A percentile compares a stretch with the other conserved stretches of the same genome.
phyloP scores from a whole-genome alignment of 345 rosid species.

The Arabidopsis thaliana region DNA sequence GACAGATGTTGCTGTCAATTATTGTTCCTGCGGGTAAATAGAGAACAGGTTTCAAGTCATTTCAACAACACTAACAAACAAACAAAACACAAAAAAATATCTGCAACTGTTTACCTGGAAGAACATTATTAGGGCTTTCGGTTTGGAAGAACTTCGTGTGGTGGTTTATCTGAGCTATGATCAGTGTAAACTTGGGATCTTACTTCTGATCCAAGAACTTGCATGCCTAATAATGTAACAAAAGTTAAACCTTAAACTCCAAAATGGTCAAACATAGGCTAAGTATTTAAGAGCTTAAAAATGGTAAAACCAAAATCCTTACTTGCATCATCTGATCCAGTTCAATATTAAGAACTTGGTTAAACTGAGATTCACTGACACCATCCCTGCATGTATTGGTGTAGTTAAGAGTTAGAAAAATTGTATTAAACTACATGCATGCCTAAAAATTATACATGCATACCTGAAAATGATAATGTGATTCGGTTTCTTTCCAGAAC shows the following conservation, averaged over 20 bases:
- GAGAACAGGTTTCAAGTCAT: neutral
- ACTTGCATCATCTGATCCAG: slow-evolving; percentile 81
- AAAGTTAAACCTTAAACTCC: neutral
- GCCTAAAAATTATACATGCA: too few relatives aligned
- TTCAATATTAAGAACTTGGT: slow-evolving; percentile 75
- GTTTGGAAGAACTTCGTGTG: slow-evolving; percentile 82
- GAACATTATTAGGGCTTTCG: slow-evolving; percentile 73
- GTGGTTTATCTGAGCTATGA: slow-evolving; percentile 82
- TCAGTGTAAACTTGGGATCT: slow-evolving; percentile 71
- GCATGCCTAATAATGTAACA: slow-evolving; percentile 64
- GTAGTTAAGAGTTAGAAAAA: neutral
- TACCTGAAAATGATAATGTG: slow-evolving; percentile 85
- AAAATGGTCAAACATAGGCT: neutral
- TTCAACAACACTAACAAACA: neutral
- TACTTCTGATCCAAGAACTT: slow-evolving; percentile 69
- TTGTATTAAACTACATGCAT: neutral
- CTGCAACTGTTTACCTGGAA: slow-evolving; percentile 55
- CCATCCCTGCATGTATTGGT: slow-evolving; percentile 66
- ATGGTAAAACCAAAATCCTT: slow-evolving; percentile 4
- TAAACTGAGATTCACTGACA: slow-evolving; percentile 86
- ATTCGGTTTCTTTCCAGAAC: slow-evolving; percentile 71
- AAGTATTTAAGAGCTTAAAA: neutral
- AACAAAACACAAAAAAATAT: neutral
- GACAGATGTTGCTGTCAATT: slow-evolving; percentile 67
- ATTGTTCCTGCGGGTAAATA: slow-evolving; percentile 58